Base-by-base conservation (phyloP, 2,329 filamentous ascomycete species). In the Cercospora sp. region DNA sequence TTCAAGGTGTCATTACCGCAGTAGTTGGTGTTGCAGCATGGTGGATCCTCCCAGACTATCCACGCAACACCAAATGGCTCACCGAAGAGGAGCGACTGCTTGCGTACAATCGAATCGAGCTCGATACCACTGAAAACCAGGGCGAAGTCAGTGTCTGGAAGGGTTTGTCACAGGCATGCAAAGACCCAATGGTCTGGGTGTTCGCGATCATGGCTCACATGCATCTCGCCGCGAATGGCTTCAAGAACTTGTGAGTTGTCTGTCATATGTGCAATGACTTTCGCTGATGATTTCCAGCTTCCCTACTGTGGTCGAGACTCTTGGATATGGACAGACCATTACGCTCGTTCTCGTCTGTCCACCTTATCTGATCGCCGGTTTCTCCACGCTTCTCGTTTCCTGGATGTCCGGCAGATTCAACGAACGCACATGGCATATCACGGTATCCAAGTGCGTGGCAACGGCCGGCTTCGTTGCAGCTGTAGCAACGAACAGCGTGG, bases 261-360 rank as follows among this genome's bases (percentile, higher is more conserved):
- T 12, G 20, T 23, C 10, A 5, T 5, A 10, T 4, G 18, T 12
- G 20, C 5, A 51, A 1, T 23, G 45, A 23, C 10, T 13, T 2
- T 51, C 3, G 26, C 53, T 20, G 28, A 58, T 13, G 5, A 3
- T n/a, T 4, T 8, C 12, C 53, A 33, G 53, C 74, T 82, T 80
- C 66, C 71, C 72, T 3, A 69, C 80, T 3, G 82, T 85, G 9
- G 82, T 86, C 63, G 78, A 81, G 66, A 83, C 82, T 0, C 79
- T 86, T 0, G 82, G 82, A 0, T 86, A 84, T 75, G 48, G 45
- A 3, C 63, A 67, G 33, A 86, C 82, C 1, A 79, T 84, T 53
- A 57, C 28, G 20, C 30, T 66, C 2, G 65, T 58, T 1, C 60
- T 66, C 8, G 55, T 53, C 9, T 63, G 59, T 20, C 65, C 65